Evolutionary conservation across 768 basidiomycete species (phyloP), one percentile per base, ranked within the genome.

Genomic region (Naematelia encephala): DNA sequence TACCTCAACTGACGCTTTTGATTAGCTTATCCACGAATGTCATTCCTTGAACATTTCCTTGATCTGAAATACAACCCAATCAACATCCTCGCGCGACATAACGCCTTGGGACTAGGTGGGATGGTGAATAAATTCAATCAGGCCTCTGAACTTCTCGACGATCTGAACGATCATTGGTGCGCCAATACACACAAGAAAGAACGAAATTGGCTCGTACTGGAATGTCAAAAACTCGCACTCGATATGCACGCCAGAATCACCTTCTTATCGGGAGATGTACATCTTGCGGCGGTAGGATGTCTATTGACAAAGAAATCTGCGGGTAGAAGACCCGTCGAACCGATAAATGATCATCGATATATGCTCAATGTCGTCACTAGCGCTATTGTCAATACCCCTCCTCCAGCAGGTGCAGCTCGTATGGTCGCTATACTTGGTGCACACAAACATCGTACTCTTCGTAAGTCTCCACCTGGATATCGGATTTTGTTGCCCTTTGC

Each of bases 161-260:
- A 99, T 78, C 80, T 75, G 86, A 91, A 91, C 64, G 91, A 94
- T 71, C 91, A 93, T 68, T 93, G 91, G 91, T 93, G 91, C 3
- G 84, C 89, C 27, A 85, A 85, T 56, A 71, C 62, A 23, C 71
- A 73, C 59, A 78, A 96, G 87, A 82, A 82, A 78, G 96, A 98
- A 77, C 86, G 94, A 54, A 97, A 98, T 75, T 86, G 84, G 86
- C 80, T 97, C 23, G 83, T 98, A 45, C 81, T 85, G 62, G 83
- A 87, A 70, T 81, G 90, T 63, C 94, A 97, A 75, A 79, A 81
- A 21, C 81, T 90, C 62, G 87, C 92, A 0, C 75, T 79, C 45
- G 75, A 78, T 49, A 85, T 84, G 75, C 80, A 82, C 25, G 75
- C 87, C 27, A 84, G 96, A 25, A 81, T 99, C n/a, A 83, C 86